A percentile compares a stretch with the other conserved stretches of the same genome.
Evolutionary conservation across 2,329 filamentous ascomycete genomes (phyloP).

Genomic region (Aspergillus sp.): DNA sequence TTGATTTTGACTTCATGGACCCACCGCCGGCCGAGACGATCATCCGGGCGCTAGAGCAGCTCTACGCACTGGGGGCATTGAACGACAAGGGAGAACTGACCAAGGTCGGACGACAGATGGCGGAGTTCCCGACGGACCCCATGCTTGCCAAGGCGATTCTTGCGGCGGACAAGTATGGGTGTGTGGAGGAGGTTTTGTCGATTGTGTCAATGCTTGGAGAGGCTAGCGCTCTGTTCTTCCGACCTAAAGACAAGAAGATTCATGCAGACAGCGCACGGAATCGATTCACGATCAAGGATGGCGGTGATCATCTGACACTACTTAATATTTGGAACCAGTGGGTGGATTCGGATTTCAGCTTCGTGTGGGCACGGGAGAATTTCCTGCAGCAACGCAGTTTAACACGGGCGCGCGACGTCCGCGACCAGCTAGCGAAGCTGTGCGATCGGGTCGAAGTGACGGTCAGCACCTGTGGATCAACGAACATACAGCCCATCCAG

Average conservation of each 20-base stretch:
- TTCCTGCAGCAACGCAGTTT: slow-evolving; percentile 90
- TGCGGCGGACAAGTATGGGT: slow-evolving; percentile 83
- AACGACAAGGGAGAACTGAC: slow-evolving; percentile 87
- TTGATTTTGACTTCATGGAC: slow-evolving; percentile 96
- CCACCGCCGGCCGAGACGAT: slow-evolving; percentile 84
- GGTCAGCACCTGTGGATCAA: slow-evolving; percentile 60
- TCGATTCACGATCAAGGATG: slow-evolving; percentile 84
- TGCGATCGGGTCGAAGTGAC: slow-evolving; percentile 90
- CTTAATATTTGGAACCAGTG: slow-evolving; percentile 95
- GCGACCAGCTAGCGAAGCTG: slow-evolving; percentile 85
- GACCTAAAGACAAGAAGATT: slow-evolving; percentile 95
- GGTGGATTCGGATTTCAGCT: slow-evolving; percentile 85
- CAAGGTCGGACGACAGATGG: slow-evolving; percentile 88
- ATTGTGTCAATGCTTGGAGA: slow-evolving; percentile 95
- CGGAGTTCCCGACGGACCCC: slow-evolving; percentile 87
- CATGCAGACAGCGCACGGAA: slow-evolving; percentile 87
- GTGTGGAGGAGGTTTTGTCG: slow-evolving; percentile 85
- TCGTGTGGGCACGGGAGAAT: slow-evolving; percentile 86
- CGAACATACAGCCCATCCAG: slow-evolving; percentile 73
- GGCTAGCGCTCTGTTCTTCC: slow-evolving; percentile 83
- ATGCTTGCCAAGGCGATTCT: slow-evolving; percentile 88
- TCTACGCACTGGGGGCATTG: slow-evolving; percentile 85
- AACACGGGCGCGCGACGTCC: slow-evolving; percentile 81
- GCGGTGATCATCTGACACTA: slow-evolving; percentile 82
- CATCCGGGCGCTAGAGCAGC: slow-evolving; percentile 80